Conservation (phyloP, 257 asterid genomes). For the Gentiana dahurica region DNA sequence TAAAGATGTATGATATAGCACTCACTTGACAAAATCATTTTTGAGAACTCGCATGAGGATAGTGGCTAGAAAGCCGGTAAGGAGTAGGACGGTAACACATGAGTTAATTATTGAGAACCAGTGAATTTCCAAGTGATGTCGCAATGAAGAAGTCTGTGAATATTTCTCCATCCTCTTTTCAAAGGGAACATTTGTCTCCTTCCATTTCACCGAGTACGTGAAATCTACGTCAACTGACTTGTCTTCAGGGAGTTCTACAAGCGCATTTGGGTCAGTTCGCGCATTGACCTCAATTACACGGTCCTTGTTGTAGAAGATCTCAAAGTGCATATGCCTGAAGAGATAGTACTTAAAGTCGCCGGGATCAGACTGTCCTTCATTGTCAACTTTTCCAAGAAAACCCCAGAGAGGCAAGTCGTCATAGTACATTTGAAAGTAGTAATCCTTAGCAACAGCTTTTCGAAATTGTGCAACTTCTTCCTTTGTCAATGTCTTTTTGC, state of each 20-base stretch:
- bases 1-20: background rate
- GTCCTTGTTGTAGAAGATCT: slow-evolving; percentile 31
- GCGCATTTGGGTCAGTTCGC: slow-evolving; percentile 39
- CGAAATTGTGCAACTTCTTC: slow-evolving; percentile 36
- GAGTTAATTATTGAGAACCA: slow-evolving; percentile 59
- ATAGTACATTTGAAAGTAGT: slow-evolving; percentile 50
- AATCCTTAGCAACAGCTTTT: slow-evolving; percentile 45
- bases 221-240: slow-evolving; percentile 40
- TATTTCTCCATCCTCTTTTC: slow-evolving; percentile 53
- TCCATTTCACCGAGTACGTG: slow-evolving; percentile 44
- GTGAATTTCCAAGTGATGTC: slow-evolving; percentile 50
- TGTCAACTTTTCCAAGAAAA: slow-evolving; percentile 48
- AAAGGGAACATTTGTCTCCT: slow-evolving; percentile 38
- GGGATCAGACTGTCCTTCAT: slow-evolving; percentile 36
- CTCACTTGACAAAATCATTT: slow-evolving; percentile 47
- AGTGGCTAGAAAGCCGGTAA: slow-evolving; percentile 51
- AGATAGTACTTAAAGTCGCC: slow-evolving; percentile 35
- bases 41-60: slow-evolving; percentile 54
- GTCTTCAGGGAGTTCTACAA: slow-evolving; percentile 40
- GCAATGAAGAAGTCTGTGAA: slow-evolving; percentile 38
- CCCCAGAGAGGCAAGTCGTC: slow-evolving; percentile 63
- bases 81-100: slow-evolving; percentile 53
- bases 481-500: slow-evolving; percentile 32
- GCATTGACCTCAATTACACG: slow-evolving; percentile 44
- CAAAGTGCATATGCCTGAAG: slow-evolving; percentile 37